Evolutionary conservation across 2,329 filamentous ascomycete species (phyloP).

Genomic region (Fusarium nurragi): DNA sequence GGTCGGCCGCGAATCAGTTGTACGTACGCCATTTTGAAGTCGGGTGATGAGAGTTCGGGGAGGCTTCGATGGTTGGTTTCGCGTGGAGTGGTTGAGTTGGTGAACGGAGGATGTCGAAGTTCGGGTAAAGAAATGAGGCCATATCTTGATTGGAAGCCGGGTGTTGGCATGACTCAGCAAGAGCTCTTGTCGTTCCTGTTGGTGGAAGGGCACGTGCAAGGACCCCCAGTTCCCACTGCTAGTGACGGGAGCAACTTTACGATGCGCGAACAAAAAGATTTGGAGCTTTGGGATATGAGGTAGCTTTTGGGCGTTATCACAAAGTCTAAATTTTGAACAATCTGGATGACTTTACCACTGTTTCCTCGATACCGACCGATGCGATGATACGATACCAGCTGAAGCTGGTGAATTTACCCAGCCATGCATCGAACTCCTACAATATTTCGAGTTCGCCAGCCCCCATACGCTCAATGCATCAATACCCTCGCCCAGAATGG

Average conservation of each 20-base stretch:
- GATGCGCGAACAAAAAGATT: slow-evolving; percentile 27
- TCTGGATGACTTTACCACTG: slow-evolving; percentile 8
- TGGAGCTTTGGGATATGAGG: slow-evolving; percentile 3
- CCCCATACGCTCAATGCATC: slow-evolving; percentile 14
- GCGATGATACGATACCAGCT: slow-evolving; percentile 37
- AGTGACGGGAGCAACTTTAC: slow-evolving; percentile 4
- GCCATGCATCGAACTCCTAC: slow-evolving; percentile 46
- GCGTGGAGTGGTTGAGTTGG: slow-evolving; percentile 41
- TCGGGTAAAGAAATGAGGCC: slow-evolving; percentile 52
- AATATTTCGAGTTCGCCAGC: slow-evolving; percentile 23
- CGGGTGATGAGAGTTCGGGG: slow-evolving; percentile 39
- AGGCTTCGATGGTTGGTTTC: slow-evolving; percentile 36
- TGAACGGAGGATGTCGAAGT: slow-evolving; percentile 44
- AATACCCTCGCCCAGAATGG: slow-evolving; percentile 3
- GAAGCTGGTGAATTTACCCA: slow-evolving; percentile 35
- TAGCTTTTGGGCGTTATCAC: background rate
- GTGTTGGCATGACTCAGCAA: slow-evolving; percentile 50
- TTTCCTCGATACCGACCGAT: slow-evolving; percentile 12
- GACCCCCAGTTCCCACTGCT: background rate
- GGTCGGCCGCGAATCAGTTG: slow-evolving; percentile 34
- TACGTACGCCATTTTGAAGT: slow-evolving; percentile 55
- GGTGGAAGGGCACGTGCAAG: slow-evolving; percentile 35
- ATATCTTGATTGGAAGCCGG: slow-evolving; percentile 49
- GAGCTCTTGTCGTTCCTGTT: slow-evolving; percentile 34
- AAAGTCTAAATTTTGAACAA: background rate